These are phyloP conservation scores for Pyrrhoderma noxium DNA, from an alignment of 1,284 basidiomycete species.

Conservation along the genomic window DNA sequence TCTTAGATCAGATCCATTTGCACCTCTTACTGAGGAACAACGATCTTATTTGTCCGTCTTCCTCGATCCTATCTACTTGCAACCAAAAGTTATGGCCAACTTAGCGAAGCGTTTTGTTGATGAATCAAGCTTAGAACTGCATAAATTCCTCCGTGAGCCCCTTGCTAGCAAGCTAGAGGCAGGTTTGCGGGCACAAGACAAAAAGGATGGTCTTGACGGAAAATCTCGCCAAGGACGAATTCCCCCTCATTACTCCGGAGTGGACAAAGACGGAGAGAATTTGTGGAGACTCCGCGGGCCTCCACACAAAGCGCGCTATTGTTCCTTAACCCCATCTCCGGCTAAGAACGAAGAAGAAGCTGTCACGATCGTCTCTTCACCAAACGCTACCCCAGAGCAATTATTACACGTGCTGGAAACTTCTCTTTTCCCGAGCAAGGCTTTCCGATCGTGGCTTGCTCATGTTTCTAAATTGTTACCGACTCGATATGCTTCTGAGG, in stretches of 20 bases:
- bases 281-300: slow-evolving; percentile 80
- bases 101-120: slow-evolving; percentile 80
- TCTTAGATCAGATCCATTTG: slow-evolving; percentile 24
- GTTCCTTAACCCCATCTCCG: slow-evolving; percentile 41
- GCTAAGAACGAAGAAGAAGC: slow-evolving; percentile 19
- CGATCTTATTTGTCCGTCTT: slow-evolving; percentile 70
- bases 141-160: slow-evolving; percentile 69
- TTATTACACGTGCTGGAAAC: slow-evolving; percentile 64
- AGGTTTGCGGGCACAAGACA: slow-evolving; percentile 61
- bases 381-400: slow-evolving; percentile 38
- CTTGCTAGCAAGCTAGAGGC: slow-evolving; percentile 63
- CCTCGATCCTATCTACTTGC: slow-evolving; percentile 88
- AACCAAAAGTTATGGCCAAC: slow-evolving; percentile 71
- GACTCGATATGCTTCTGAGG: slow-evolving; percentile 66
- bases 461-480: slow-evolving; percentile 75
- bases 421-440: slow-evolving; percentile 71
- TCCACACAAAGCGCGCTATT: slow-evolving; percentile 92
- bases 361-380: slow-evolving; percentile 8
- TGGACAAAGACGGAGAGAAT: slow-evolving; percentile 40
- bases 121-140: slow-evolving; percentile 87
- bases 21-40: slow-evolving; percentile 58
- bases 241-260: slow-evolving; percentile 49
- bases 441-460: slow-evolving; percentile 89
- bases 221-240: slow-evolving; percentile 41
- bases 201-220: slow-evolving; percentile 56